phyloP scores from a whole-genome alignment of 1,139 yeast species.

The Diutina rugosa region DNA sequence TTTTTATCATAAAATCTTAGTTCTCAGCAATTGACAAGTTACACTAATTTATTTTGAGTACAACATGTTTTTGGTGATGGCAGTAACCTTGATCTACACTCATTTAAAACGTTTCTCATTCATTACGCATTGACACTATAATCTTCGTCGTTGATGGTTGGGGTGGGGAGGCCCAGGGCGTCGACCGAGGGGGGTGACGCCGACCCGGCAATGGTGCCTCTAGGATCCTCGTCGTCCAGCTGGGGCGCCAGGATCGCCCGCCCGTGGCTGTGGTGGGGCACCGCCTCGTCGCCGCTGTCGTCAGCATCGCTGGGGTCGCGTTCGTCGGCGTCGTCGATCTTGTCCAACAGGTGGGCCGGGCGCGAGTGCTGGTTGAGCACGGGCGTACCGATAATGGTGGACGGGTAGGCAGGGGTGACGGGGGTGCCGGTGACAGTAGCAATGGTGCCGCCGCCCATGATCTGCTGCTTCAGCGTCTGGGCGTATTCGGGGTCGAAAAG shows the following conservation, averaged over 20 bases:
- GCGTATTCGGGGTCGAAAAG: conserved; percentile 14
- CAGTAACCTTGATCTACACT: too few relatives aligned
- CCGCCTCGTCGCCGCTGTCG: not conserved
- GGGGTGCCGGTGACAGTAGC: not conserved
- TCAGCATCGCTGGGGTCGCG: not conserved
- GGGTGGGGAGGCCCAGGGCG: conserved; percentile 2
- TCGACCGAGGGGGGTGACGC: not conserved
- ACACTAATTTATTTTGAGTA: too few relatives aligned
- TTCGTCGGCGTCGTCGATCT: not conserved
- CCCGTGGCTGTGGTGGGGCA: not conserved
- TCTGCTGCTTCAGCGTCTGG: not conserved
- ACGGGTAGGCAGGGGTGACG: not conserved
- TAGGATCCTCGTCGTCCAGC: not conserved
- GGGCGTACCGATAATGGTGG: not conserved
- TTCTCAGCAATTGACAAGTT: too few relatives aligned
- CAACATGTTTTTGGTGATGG: too few relatives aligned
- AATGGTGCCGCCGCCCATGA: not conserved
- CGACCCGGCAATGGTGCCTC: not conserved
- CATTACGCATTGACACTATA: not conserved
- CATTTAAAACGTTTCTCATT: not conserved
- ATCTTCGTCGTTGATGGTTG: not conserved
- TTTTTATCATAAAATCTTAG: too few relatives aligned
- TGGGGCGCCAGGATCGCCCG: not conserved
- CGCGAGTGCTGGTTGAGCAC: conserved; percentile 1
- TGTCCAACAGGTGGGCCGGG: not conserved